Conservation (phyloP, 352 stramenopile species). For the Globisporangium cederbergense region DNA sequence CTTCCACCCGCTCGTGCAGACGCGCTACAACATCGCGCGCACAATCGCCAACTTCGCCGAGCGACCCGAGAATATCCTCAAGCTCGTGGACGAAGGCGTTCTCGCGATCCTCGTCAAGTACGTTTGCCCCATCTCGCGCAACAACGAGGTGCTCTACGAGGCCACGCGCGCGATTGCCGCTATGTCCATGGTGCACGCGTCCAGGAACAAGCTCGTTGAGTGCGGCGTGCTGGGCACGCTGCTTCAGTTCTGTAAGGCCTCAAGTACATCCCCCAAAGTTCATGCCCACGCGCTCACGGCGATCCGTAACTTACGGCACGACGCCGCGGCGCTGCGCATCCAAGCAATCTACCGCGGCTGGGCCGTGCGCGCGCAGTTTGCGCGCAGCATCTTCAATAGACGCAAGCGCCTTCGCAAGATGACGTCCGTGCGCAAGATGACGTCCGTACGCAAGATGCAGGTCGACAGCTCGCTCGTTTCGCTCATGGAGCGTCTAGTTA, state of each 20-base stretch:
- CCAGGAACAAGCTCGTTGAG: constrained; percentile 52
- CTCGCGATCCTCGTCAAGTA: constrained; percentile 67
- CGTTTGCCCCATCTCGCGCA: constrained; percentile 48
- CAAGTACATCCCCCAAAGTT: constrained; percentile 35
- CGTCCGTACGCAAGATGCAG: constrained; percentile 27
- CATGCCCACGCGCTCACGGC: constrained; percentile 37
- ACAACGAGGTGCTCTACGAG: constrained; percentile 53
- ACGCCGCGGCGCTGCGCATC: constrained; percentile 68
- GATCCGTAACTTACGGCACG: constrained; percentile 64
- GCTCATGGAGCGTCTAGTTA: constrained; percentile 29
- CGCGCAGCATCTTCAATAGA: constrained; percentile 24
- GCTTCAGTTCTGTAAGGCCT: constrained; percentile 49
- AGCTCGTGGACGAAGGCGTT: constrained; percentile 65
- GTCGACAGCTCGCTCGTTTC: constrained; percentile 21
- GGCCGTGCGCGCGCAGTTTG: constrained; percentile 41
- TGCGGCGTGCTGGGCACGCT: constrained; percentile 55
- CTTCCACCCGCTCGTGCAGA: constrained; percentile 56
- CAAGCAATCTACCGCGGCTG: constrained; percentile 68
- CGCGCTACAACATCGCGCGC: constrained; percentile 57
- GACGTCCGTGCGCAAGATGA: constrained; percentile 30
- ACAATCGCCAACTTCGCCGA: constrained; percentile 80
- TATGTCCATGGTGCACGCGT: constrained; percentile 61
- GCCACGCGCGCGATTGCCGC: constrained; percentile 54
- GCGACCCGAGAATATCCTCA: constrained; percentile 65
- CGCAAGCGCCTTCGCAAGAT: constrained; percentile 27